Base-by-base conservation (phyloP, 345 rosid genomes). In the Pugionium dolabratum region DNA sequence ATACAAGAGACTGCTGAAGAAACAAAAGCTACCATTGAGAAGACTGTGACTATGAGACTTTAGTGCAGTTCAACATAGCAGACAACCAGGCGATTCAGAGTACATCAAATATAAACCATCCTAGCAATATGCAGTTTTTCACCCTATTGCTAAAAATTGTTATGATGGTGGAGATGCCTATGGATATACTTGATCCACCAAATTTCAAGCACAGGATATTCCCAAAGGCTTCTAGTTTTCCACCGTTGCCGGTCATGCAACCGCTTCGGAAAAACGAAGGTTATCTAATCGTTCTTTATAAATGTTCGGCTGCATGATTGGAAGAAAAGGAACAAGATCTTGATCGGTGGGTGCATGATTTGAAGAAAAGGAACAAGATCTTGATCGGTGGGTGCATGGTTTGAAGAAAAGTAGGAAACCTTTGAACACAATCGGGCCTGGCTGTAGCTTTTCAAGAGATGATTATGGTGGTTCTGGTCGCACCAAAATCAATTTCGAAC, bases 251-350 rank as follows among this genome's bases (percentile, higher is more conserved):
- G 0, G 79, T 91, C 11, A 87, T 94, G 96, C 99, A 94, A 75
- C 90, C 99, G 0, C 99, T 97, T 49, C 90, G 99, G 99, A 94
- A 90, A 63, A 90, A 94, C 54, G 88, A 94, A 67, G 97, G 99
- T 31, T 94, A 94, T 43, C 85, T 97, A 0, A 94, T 94, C 44
- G 96, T 97, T 28, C 90, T 94, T 3, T 97, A 94, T 62, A 94
- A 94, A 79, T 96, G 99, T 71, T 86, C 85, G n/a, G 99, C 99
- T 65, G 99, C 96, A 18, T 18, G 18, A 18, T 18, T 18, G 0
- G 18, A 18, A 18, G 18, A 18, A 18, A 18, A 18, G 0, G 18
- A 18, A 18, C 18, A 18, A 18, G 18, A 18, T 18, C 18, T 18
- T 18, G 0, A 18, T 18, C 18, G 18, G 18, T 18, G 18, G 18